phyloP scores from a whole-genome alignment of 345 rosid genomes.

The Salix viminalis region DNA sequence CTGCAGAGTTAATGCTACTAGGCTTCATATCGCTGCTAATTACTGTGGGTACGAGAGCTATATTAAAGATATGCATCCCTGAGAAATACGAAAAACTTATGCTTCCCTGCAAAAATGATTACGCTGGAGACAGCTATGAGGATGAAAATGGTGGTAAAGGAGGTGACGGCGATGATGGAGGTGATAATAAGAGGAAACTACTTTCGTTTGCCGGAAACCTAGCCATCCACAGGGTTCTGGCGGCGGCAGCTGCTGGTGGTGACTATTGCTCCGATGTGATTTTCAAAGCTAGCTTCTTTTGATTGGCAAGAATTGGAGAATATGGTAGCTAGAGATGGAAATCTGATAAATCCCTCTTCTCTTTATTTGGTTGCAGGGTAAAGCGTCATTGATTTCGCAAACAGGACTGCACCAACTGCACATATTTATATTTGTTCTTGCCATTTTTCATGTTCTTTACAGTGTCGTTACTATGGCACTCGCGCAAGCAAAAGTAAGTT shows the following conservation, averaged over 20 bases:
- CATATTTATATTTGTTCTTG: conserved; percentile 43
- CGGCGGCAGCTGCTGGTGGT: conserved; percentile 14
- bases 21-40: conserved; percentile 45
- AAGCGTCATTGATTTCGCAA: conserved; percentile 37
- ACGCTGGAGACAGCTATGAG: background rate
- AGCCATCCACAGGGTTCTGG: conserved; percentile 38
- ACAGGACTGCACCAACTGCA: conserved; percentile 46
- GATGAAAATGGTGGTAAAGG: background rate
- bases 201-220: conserved; percentile 25
- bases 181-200: conserved; percentile 29
- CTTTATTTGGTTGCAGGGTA: conserved; percentile 21
- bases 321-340: background rate
- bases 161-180: background rate
- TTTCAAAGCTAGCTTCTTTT: background rate
- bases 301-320: background rate
- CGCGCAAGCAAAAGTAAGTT: conserved; percentile 35
- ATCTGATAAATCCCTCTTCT: background rate
- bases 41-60: conserved; percentile 30
- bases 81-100: conserved; percentile 18
- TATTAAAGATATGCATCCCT: conserved; percentile 33
- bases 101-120: conserved; percentile 33
- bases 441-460: conserved; percentile 40
- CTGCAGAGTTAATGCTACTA: conserved; percentile 37
- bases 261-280: conserved; percentile 34
- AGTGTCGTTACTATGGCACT: conserved; percentile 35